Percentiles rank a stretch among this genome's conserved stretches.
Conservation (phyloP, 148 eudicot species). For the Amaranthus hypochondriacus region DNA sequence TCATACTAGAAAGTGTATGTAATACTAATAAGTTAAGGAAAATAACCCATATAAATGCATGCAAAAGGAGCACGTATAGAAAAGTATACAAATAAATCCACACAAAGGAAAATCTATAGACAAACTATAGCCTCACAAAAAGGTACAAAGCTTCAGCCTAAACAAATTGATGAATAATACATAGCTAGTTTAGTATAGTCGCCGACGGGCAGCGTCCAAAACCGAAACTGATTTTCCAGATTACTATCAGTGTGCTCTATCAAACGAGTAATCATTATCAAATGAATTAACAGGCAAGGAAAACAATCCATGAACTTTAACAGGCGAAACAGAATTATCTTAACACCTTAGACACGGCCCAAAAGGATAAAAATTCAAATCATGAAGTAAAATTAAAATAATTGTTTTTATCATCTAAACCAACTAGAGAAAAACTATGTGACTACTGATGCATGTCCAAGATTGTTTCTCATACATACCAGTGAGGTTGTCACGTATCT, state of each 20-base stretch:
- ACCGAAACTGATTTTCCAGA: not conserved
- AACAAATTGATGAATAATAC: not conserved
- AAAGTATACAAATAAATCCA: not conserved
- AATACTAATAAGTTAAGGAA: not conserved
- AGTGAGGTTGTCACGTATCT: slow-evolving; percentile 65
- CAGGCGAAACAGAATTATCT: not conserved
- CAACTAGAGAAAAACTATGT: not conserved
- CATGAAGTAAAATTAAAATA: not conserved
- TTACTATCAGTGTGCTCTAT: not conserved
- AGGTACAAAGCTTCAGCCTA: not conserved
- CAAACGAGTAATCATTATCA: not conserved
- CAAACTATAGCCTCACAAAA: not conserved
- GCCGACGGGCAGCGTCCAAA: not conserved
- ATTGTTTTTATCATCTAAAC: not conserved
- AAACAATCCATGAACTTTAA: not conserved
- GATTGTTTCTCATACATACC: slow-evolving; percentile 37
- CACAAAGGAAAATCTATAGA: not conserved
- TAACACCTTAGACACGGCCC: not conserved
- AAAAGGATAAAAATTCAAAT: not conserved
- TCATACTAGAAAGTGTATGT: slow-evolving; percentile 7
- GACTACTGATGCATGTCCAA: not conserved
- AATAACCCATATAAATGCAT: not conserved
- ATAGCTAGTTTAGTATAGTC: no score
- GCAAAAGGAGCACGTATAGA: not conserved
- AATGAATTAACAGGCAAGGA: not conserved